A percentile compares a stretch with the other conserved stretches of the same genome.
phyloP scores from a whole-genome alignment of 352 stramenopile species.

The Phytophthora aleatoria region DNA sequence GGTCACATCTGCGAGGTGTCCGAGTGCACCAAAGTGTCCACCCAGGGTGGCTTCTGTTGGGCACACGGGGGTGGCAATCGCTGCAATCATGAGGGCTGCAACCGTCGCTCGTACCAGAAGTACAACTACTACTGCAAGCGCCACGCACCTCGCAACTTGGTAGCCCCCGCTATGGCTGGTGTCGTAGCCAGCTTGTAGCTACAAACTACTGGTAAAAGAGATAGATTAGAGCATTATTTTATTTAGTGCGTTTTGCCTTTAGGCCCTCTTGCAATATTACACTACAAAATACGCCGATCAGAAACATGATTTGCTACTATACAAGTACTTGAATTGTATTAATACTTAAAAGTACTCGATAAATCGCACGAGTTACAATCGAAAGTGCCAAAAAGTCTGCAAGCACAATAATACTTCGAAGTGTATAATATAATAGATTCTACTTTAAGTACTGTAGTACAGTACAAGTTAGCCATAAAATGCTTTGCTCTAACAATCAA shows the following conservation, averaged over 20 bases:
- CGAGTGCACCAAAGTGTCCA: slow-evolving; percentile 66
- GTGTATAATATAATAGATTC: too few relatives aligned
- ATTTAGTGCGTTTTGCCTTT: not conserved
- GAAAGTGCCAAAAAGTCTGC: too few relatives aligned
- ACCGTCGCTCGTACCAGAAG: slow-evolving; percentile 69
- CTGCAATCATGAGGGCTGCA: slow-evolving; percentile 62
- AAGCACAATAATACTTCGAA: too few relatives aligned
- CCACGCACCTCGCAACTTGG: slow-evolving; percentile 32
- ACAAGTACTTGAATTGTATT: too few relatives aligned
- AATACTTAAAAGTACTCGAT: too few relatives aligned
- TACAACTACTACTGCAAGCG: slow-evolving; percentile 67
- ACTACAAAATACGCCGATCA: not conserved
- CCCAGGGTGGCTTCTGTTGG: slow-evolving; percentile 74
- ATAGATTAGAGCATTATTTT: slow-evolving; percentile 23
- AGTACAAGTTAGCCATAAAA: too few relatives aligned
- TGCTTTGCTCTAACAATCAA: too few relatives aligned
- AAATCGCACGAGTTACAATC: too few relatives aligned
- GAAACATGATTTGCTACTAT: too few relatives aligned
- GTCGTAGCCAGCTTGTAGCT: too few relatives aligned
- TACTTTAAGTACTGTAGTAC: too few relatives aligned
- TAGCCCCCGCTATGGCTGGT: not conserved
- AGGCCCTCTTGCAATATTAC: too few relatives aligned
- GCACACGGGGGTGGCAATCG: slow-evolving; percentile 72
- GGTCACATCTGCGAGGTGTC: slow-evolving; percentile 64
- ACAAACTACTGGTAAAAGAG: not conserved